Percentiles rank a stretch among this genome's conserved stretches.
phyloP scores from a whole-genome alignment of 352 stramenopile species.

The Phytopythium vexans region DNA sequence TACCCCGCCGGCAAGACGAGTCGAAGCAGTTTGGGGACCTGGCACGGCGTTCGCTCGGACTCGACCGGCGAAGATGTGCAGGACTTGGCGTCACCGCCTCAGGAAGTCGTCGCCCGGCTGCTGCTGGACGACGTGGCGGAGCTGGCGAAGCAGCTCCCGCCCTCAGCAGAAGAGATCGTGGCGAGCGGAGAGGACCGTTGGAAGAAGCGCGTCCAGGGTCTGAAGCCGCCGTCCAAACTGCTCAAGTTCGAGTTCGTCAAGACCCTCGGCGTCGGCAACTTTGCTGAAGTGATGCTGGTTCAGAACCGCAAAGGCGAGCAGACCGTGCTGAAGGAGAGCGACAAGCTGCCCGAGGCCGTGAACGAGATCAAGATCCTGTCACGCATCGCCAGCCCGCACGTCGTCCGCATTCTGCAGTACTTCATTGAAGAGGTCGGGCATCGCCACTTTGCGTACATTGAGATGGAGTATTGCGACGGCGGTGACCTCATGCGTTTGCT shows the following conservation, averaged over 20 bases:
- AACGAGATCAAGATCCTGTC: constrained; percentile 75
- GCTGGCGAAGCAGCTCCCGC: constrained; percentile 15
- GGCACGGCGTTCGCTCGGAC: constrained; percentile 4
- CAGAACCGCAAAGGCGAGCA: constrained; percentile 30
- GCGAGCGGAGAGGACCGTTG: constrained; percentile 40
- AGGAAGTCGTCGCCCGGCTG: constrained; percentile 18
- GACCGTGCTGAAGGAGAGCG: constrained; percentile 76
- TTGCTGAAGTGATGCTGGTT: constrained; percentile 78
- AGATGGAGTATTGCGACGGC: constrained; percentile 77
- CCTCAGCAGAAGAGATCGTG: constrained; percentile 21
- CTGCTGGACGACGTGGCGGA: constrained; percentile 20
- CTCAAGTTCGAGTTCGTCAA: constrained; percentile 60
- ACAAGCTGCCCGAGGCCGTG: constrained; percentile 72
- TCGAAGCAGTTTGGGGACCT: not conserved
- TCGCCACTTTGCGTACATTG: constrained; percentile 77
- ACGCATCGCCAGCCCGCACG: constrained; percentile 48
- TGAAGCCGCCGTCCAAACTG: constrained; percentile 54
- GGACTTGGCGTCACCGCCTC: constrained; percentile 8
- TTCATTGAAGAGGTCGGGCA: constrained; percentile 80
- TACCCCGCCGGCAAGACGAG: constrained; percentile 8
- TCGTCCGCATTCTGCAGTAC: constrained; percentile 71
- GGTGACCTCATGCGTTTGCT: constrained; percentile 49
- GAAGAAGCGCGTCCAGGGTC: constrained; percentile 43
- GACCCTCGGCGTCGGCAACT: constrained; percentile 68
- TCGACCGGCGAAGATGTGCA: constrained; percentile 13